Conservation (phyloP, 257 asterid genomes). For the Ligustrum vulgare region DNA sequence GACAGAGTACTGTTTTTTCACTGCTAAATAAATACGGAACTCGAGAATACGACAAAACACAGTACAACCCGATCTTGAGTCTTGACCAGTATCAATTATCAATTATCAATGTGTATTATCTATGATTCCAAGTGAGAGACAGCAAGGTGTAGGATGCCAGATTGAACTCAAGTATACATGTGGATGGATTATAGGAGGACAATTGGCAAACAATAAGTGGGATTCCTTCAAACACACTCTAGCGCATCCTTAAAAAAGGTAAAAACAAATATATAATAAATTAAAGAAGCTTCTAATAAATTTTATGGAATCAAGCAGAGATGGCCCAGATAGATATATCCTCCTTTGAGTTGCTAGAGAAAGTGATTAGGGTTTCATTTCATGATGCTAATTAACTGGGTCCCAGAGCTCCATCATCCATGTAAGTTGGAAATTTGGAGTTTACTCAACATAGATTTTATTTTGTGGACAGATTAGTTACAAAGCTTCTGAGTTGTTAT, state of each 20-base stretch:
- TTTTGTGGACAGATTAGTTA: neutral
- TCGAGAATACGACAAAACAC: neutral
- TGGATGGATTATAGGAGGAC: conserved; percentile 17
- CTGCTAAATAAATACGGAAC: too few relatives aligned
- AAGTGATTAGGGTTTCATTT: conserved; percentile 11
- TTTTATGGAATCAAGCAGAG: conserved; percentile 6
- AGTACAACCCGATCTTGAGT: neutral
- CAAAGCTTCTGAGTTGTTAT: too few relatives aligned
- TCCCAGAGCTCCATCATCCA: conserved; percentile 13
- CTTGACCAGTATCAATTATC: too few relatives aligned
- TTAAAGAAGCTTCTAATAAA: neutral
- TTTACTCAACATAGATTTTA: neutral
- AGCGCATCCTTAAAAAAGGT: conserved; percentile 12
- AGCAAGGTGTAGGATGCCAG: neutral
- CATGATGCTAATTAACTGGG: conserved; percentile 7
- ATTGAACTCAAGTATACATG: conserved; percentile 7
- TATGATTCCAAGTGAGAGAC: neutral
- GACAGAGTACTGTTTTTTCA: too few relatives aligned
- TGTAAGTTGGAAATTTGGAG: conserved; percentile 12
- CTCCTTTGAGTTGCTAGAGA: conserved; percentile 16
- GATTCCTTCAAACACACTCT: conserved; percentile 35
- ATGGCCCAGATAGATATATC: neutral
- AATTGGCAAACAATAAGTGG: conserved; percentile 33
- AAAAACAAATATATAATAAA: neutral
- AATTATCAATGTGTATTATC: neutral